Conservation (phyloP, 2,329 filamentous ascomycete genomes). For the Aspergillus brasiliensis region DNA sequence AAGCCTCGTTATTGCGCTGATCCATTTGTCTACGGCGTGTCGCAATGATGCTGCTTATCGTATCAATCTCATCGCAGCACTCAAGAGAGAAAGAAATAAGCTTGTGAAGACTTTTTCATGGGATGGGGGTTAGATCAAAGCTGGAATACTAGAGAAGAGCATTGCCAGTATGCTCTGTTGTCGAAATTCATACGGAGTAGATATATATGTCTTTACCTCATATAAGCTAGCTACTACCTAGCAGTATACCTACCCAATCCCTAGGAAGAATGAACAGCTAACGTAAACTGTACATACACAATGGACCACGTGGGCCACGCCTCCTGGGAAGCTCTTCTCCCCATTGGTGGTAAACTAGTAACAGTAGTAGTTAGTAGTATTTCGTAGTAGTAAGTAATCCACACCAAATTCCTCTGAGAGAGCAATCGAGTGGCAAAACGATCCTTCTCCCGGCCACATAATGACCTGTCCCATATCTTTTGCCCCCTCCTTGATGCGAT, state of each 20-base stretch:
- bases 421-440: background rate
- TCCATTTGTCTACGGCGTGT: background rate
- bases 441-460: background rate
- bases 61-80: slow-evolving; percentile 6
- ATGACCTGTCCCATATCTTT: slow-evolving; percentile 1
- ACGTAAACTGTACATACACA: background rate
- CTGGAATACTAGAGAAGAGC: background rate
- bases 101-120: no score
- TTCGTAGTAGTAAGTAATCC: no score
- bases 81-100: background rate
- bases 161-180: no score
- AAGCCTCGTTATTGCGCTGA: slow-evolving; percentile 4
- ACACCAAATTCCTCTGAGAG: background rate
- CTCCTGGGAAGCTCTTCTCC: no score
- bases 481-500: background rate
- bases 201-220: no score
- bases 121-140: background rate
- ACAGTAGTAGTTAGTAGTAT: no score
- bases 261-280: no score
- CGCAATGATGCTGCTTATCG: slow-evolving; percentile 2
- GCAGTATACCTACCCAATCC: no score
- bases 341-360: no score
- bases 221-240: no score
- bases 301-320: background rate
- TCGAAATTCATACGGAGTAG: no score